Base-by-base conservation (phyloP, 2,329 filamentous ascomycete species). In the Diaporthe humulicola region DNA sequence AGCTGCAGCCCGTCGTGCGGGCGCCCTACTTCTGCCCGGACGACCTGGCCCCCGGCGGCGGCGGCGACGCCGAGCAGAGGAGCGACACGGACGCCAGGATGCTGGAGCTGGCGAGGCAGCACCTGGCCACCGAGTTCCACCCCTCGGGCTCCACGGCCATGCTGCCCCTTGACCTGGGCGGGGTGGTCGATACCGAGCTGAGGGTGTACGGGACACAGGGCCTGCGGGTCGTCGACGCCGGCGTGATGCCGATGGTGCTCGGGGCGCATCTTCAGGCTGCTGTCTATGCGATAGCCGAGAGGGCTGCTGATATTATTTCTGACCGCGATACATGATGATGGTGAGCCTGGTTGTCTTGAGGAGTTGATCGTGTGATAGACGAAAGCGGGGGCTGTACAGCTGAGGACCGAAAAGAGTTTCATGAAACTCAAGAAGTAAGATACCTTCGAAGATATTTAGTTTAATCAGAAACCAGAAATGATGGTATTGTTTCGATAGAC, bases 251-350 rank as follows among this genome's bases (percentile, higher is more conserved):
- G 4, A 81, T 88, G 84, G 86, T 81, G 83, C 85, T 73, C 81
- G 87, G 80, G 83, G 86, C 77, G n/a, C 83, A 87, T 12, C 85
- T 88, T 54, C 87, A 89, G 78, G 87, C 87, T 75, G 85, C 85
- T 1, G 87, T 89, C 3, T 90, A 90, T 78, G 88, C 87, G 80
- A 81, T 88, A 76, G 88, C 82, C 14, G 88, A 90, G 79, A 89
- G 86, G 80, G 78, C 74, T 12, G 80, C 84, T 67, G 67, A 75
- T 15, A 77, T 81, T 76, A 78, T 82, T 40, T 40, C 64, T 69
- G 64, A n/a, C 17, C 12, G n/a, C n/a, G 45, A 40, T 52, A 9
- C 12, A 19, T n/a, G n/a, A 28, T 54, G 30, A 7, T 28, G 64
- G 25, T 10, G 7, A 54, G 42, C 22, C 36, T 30, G 64, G 10